Base-by-base conservation (phyloP, 345 rosid genomes). In the Citrus sp. region DNA sequence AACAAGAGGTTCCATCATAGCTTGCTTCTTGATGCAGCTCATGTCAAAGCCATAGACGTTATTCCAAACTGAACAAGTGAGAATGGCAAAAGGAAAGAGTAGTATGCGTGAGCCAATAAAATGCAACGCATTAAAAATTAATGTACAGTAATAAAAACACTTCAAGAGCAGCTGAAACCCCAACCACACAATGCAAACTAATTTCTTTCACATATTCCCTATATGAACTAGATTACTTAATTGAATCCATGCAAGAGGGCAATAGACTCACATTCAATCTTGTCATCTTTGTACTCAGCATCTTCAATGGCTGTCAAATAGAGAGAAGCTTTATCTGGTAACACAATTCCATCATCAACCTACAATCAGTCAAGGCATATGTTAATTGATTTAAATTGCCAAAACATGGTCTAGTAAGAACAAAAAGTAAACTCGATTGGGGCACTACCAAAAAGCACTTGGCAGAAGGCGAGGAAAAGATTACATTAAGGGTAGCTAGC, bases 21-120 rank as follows among this genome's bases (percentile, higher is more conserved):
- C 98, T 82, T 90, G 94, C 85, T 90, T 93, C 95, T 97, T 97
- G 86, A 97, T 93, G 89, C 99, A 94, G 84, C 92, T 91, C 99
- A 94, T 97, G 85, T 97, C 89, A 75, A 97, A 97, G 80, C 96
- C 98, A 80, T 94, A 97, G 54, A 97, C 98, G 76, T 82, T 88
- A 83, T 93, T 89, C 99, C 98, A 94, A 81, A 94, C 98, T 97
- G 89, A 56, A 78, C 65, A 21, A 54, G 79, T 65, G 64, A 67
- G 24, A 40, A 37, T 40, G 71, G 14, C 59, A 69, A 28, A 13
- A n/a, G 51, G 9, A 56, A 40, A 72, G 14, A 38, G 67, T 60
- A n/a, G 69, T 30, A 67, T 35, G 37, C 22, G 76, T 82, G 77
- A 72, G 62, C 22, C 24, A 74, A 24, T 6, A 25, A 56, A 66